Evolutionary conservation across 73 alveolate genomes (phyloP), one percentile per base, ranked within the genome.

Genomic region (Paramecium biaurelia): DNA sequence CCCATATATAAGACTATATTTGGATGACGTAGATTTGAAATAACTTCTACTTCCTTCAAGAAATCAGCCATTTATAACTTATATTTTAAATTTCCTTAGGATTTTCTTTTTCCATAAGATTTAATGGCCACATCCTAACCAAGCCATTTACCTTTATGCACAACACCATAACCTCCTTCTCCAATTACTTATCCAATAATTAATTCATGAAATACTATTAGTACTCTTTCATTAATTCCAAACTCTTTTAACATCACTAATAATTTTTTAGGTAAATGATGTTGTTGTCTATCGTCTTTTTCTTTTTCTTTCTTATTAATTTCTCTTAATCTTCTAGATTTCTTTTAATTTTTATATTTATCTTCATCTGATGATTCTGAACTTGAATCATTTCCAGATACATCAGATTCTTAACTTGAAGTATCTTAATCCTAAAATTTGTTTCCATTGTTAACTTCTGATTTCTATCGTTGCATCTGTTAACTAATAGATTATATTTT

Each of bases 21-120:
- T 15, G 99, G 99, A 92, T 98, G 99, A 57, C 99, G 93, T 58
- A 96, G 85, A 87, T 97, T 92, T 85, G 96, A 95, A 11, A 96
- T 94, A 11, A 98, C 97, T 90, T 96, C 98, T n/a, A 96, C 97
- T 92, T 98, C 99, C 88, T 97, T 95, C 26, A 98, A 92, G 92
- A 96, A 96, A 79, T 95, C 98, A 89, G 93, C 92, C 37, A 96
- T 85, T 70, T 95, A 95, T 92, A 93, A 94, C 58, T 92, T 89
- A 59, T 74, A 63, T 38, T 85, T 57, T n/a, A 28, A 37, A 26
- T 70, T 47, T 47, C 59, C 59, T 47, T 47, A n/a, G 8, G 59
- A 47, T 47, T 47, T 47, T 47, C 59, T 47, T 87, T 95, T 97
- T 3, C 97, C 97, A 70, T 92, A 94, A 41, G 95, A 93, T 90